Evolutionary conservation across 2,329 filamentous ascomycete species (phyloP), one percentile per base, ranked within the genome.

Genomic region (Fusarium pininemorale): DNA sequence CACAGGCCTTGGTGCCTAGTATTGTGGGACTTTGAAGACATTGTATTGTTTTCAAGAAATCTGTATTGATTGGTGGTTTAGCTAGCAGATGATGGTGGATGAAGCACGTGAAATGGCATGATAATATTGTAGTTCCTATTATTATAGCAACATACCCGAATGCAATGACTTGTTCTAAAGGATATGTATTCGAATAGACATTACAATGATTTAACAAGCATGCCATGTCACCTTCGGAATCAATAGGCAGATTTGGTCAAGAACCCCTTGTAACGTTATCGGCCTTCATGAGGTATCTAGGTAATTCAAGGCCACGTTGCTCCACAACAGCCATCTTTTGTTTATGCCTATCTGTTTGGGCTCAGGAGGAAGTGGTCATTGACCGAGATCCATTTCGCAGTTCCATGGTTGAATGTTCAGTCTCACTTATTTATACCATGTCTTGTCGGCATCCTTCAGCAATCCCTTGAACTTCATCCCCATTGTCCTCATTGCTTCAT

Each of bases 41-140:
- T 53, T 53, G 42, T 63, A 50, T 67, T 58, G 20, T 13, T 39
- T 68, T 44, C 13, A 26, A 41, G 22, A 72, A 47, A 45, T 68
- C n/a, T 74, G 51, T 66, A 74, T 74, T 39, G 42, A 38, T 70
- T 76, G 71, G 54, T 38, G n/a, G 44, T 16, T 58, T 47, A 41
- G 74, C 72, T 75, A 39, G 41, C n/a, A 47, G 55, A 54, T 47
- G 26, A 63, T 57, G 63, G 60, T 39, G 63, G 69, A 74, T n/a
- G 68, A 74, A 71, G 30, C 24, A 58, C 58, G 26, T 74, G 35
- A 54, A 57, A 67, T 72, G 66, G 72, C 22, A 69, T 72, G 54
- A 30, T 69, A 41, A 69, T 47, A 35, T 51, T 50, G 37, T 69
- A 75, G 65, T 51, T 75, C 77, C 74, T 58, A 63, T 64, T 66